These are phyloP conservation scores for Gamarada debralockiae DNA, from an alignment of 495 filamentous ascomycete genomes.

Conservation along the genomic window DNA sequence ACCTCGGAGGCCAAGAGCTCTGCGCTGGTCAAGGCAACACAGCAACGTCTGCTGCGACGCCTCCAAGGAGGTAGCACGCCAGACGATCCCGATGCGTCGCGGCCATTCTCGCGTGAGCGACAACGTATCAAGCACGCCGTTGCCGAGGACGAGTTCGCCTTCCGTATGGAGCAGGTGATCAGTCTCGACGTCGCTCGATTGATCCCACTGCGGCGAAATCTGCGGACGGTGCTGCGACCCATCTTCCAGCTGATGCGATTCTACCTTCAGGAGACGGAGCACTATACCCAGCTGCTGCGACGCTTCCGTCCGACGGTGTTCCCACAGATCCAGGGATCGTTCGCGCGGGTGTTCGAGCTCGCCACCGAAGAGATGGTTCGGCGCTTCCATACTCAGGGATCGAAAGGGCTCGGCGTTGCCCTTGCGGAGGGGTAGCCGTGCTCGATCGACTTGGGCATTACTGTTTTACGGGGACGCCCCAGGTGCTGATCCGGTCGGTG, in stretches of 20 bases:
- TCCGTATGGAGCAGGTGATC: neutral
- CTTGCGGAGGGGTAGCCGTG: neutral
- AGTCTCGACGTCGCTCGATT: neutral
- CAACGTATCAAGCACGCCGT: neutral
- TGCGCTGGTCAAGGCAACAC: neutral
- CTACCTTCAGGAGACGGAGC: neutral
- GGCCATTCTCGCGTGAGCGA: neutral
- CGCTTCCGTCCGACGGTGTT: neutral
- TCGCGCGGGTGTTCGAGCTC: neutral
- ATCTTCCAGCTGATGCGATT: neutral
- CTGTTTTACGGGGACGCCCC: neutral
- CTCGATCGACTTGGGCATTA: neutral
- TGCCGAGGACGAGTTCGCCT: neutral
- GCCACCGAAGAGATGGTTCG: neutral
- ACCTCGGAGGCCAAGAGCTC: neutral
- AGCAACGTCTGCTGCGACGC: neutral
- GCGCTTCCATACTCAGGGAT: neutral
- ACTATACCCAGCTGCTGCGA: neutral
- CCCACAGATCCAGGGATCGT: neutral
- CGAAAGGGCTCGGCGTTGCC: neutral
- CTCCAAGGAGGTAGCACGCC: neutral
- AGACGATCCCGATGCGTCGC: neutral
- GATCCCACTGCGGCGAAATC: neutral
- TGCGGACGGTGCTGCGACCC: neutral
- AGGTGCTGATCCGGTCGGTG: neutral